Conservation (phyloP, 2,329 filamentous ascomycete genomes). For the Aspergillus amoenus region DNA sequence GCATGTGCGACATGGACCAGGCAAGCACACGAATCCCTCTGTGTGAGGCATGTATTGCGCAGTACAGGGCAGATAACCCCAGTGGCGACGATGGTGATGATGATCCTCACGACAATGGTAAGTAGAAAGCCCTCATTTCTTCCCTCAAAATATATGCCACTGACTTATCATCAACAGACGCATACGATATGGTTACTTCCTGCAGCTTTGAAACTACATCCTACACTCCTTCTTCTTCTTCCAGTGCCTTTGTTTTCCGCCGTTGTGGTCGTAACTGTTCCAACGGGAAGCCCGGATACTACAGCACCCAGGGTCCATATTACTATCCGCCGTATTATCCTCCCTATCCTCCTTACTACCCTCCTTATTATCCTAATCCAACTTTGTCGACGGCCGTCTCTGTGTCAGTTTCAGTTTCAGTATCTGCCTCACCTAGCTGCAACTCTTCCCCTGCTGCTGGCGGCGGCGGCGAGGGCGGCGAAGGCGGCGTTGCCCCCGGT, state of each 20-base stretch:
- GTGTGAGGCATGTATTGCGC: conserved; percentile 34
- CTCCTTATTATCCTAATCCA: background rate
- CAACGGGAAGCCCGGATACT: background rate
- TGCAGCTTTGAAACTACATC: conserved; percentile 29
- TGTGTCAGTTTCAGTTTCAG: background rate
- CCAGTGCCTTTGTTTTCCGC: too few relatives aligned
- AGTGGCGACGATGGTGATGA: conserved; percentile 20
- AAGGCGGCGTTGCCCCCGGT: too few relatives aligned
- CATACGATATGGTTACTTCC: conserved; percentile 30
- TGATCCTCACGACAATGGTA: conserved; percentile 29
- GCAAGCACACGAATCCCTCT: conserved; percentile 28
- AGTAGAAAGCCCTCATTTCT: background rate
- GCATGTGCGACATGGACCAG: conserved; percentile 29
- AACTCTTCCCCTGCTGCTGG: background rate
- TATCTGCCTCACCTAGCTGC: background rate
- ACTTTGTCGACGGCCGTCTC: background rate
- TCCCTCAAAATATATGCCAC: background rate
- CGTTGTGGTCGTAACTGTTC: too few relatives aligned
- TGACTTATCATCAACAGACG: conserved; percentile 22
- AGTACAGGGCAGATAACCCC: conserved; percentile 20
- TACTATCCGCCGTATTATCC: background rate
- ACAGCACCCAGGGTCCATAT: background rate
- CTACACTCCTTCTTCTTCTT: conserved; percentile 18
- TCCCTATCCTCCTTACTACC: background rate
- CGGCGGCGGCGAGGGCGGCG: too few relatives aligned